Evolutionary conservation across 2,329 filamentous ascomycete genomes (phyloP), one percentile per base, ranked within the genome.

Genomic region (Rugonectria rugulosa): DNA sequence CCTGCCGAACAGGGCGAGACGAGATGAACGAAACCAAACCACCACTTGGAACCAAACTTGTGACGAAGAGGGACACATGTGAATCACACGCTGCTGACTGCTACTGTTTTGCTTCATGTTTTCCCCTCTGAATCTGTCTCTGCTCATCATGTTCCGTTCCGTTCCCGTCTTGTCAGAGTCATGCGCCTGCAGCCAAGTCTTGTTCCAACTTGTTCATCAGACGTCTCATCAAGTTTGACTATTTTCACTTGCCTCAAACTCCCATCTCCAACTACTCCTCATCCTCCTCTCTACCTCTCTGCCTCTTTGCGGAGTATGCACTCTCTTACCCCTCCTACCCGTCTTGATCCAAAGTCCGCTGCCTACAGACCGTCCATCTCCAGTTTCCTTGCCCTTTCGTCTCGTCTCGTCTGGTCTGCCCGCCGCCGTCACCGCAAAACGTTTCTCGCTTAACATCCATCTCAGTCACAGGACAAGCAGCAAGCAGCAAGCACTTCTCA

Each of bases 41-140:
- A 34, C 20, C 23, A 56, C 26, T 32, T 46, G 49, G 47, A 51
- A 47, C 53, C 40, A 56, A 56, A 56, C 53, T 26, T 56, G 53
- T 42, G 53, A 51, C 53, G 43, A 36, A 37, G 43, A n/a, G 29
- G 27, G 42, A 38, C 32, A 53, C 26, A 32, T 46, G 43, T 40
- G 41, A 49, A 57, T 57, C 54, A 57, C 44, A 53, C 49, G 45
- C 21, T 31, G n/a, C n/a, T n/a, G n/a, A n/a, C n/a, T n/a, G n/a
- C n/a, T 40, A 36, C 31, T 24, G 54, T 57, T 57, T 57, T 53
- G 48, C 54, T 37, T 38, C 32, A 37, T 26, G 26, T 32, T 12
- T 36, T 44, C 31, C 36, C 27, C 15, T 40, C 38, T 48, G n/a
- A n/a, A n/a, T 44, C 42, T 48, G 34, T 21, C 45, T 49, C 31